Evolutionary conservation across 306 rosid genomes (phyloP), one percentile per base, ranked within the genome.

Genomic region (Senna siamea): DNA sequence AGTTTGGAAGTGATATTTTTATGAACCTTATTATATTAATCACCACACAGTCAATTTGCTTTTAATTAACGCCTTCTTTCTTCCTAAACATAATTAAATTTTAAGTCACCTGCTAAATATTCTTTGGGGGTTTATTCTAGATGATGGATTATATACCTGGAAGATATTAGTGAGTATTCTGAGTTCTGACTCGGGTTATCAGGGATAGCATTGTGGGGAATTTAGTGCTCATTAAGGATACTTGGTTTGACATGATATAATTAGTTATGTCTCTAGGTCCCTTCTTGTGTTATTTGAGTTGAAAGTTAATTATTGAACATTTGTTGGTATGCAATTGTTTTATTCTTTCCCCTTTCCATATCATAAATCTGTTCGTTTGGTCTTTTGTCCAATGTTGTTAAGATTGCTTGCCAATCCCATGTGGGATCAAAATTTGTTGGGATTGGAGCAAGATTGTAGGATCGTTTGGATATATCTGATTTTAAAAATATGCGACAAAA

Each of bases 141-240:
- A 18, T 22, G 11, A 61, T 37, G 46, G 8, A 10, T 6, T 54
- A 5, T 50, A 38, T 51, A 18, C 71, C n/a, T 61, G 41, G 32
- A 40, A 41, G 32, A 15, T 32, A 7, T 22, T 52, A 6, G 22
- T 38, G 23, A 7, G 15, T 63, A 6, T 35, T 62, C 48, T 44
- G 9, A 34, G 13, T 37, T 62, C 50, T 23, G 9, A 44, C 20
- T 37, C 57, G 56, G 56, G 30, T 73, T 63, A 17, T 7, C 13
- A 13, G 9, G 51, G 44, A 23, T 53, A 2, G 11, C 15, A 37
- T 66, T 72, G 22, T 37, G 62, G 72, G 72, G 3, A 56, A 47
- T 48, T 46, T 66, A 22, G 50, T 72, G 54, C 72, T 47, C 23
- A 1, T 41, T 66, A 44, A 46, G 74, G 55, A 57, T 17, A n/a